Evolutionary conservation across 1,139 yeast genomes (phyloP).

Genomic region (Yamadazyma oceani): DNA sequence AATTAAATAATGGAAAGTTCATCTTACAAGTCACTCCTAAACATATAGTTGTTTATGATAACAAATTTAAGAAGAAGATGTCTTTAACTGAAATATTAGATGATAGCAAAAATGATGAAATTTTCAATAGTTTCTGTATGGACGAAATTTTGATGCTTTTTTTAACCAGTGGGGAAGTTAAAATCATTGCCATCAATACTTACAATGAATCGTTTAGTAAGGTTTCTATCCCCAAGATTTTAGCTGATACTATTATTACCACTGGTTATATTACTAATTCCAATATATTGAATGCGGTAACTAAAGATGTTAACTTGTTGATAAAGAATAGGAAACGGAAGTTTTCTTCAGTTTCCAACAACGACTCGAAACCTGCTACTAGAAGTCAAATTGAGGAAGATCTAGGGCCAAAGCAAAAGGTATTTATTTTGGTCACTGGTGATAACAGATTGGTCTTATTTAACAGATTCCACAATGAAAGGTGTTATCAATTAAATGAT

Average conservation of each 20-base stretch:
- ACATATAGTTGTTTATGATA: conserved; percentile 64
- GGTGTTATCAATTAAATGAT: conserved; percentile 63
- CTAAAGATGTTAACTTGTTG: conserved; percentile 37
- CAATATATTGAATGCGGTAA: conserved; percentile 40
- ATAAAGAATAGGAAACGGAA: conserved; percentile 33
- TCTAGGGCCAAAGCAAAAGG: conserved; percentile 41
- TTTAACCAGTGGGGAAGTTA: conserved; percentile 57
- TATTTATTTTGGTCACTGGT: conserved; percentile 71
- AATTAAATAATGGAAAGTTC: conserved; percentile 56
- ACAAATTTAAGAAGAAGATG: conserved; percentile 51
- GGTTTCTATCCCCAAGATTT: conserved; percentile 49
- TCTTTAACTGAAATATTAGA: conserved; percentile 35
- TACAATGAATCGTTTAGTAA: conserved; percentile 37
- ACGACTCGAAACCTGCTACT: conserved; percentile 5
- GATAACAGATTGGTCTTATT: conserved; percentile 72
- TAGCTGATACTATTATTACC: conserved; percentile 63
- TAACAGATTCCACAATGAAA: conserved; percentile 61
- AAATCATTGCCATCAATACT: conserved; percentile 45
- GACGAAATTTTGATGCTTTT: conserved; percentile 54
- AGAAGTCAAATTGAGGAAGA: conserved; percentile 14
- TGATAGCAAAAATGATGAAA: conserved; percentile 40
- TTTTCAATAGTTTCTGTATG: conserved; percentile 52
- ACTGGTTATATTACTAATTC: conserved; percentile 63
- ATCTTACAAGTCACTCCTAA: conserved; percentile 75
- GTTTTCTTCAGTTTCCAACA: conserved; percentile 12